Base-by-base conservation (phyloP, 176 grass and related monocot species). In the Eleusine coracana region DNA sequence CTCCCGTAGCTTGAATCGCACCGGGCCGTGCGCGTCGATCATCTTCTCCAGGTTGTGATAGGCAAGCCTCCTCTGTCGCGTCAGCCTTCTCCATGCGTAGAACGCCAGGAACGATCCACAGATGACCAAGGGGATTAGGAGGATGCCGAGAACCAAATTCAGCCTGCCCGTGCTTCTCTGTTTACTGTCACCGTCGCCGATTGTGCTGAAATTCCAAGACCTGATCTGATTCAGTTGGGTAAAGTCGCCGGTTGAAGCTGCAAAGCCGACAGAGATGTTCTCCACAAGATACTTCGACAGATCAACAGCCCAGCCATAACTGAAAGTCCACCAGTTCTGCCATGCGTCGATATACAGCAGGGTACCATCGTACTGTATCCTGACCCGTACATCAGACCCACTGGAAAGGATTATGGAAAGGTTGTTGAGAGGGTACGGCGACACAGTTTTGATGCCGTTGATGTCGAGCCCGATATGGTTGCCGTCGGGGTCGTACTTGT, bases 381-480 rank as follows among this genome's bases (percentile, higher is more conserved):
- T 74, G 17, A 84, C 75, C 39, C 0, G 5, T 0, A 84, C 31
- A 72, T 88, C 81, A 7, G 51, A 1, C 0, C 86, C 87, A 2
- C 81, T 68, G 0, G 81, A 40, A 7, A 88, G 87, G 49, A 61
- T n/a, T 61, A 88, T 80, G 41, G 86, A 88, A 27, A 74, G 11
- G 5, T 88, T 84, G 23, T 20, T 67, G 81, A 88, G 75, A 45
- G 75, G 87, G 17, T 51, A 68, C 51, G 73, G 34, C 5, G 0
- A 1, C 3, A 29, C 1, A 3, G 87, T 89, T 0, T 7, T 21
- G 80, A 84, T 23, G 80, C 80, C 2, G 59, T 92, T 84, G 87
- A 81, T 21, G 81, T 92, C 87, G 40, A 92, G 6, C 1, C 87
- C 87, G 11, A 89, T 10, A 25, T 89, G 91, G 76, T 92, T 89